Conservation (phyloP, 1,284 basidiomycete genomes). For the Sutorius eximius region DNA sequence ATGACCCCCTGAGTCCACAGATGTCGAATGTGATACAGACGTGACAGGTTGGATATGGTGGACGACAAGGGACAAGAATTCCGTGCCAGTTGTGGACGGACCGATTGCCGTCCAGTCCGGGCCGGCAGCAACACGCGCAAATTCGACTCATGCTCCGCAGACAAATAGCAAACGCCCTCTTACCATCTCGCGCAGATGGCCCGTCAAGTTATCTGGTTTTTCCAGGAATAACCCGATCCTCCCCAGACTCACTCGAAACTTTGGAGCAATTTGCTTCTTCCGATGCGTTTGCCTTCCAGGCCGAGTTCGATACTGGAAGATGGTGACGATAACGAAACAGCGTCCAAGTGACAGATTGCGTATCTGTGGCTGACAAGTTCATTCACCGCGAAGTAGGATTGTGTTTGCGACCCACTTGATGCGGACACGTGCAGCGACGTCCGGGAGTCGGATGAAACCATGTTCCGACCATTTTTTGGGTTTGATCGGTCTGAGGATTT, state of each 20-base stretch:
- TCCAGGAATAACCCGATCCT: not conserved
- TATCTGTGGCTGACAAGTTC: not conserved
- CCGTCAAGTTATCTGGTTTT: not conserved
- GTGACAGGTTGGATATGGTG: conserved; percentile 1
- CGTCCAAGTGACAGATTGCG: not conserved
- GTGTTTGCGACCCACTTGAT: not conserved
- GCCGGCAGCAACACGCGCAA: not conserved
- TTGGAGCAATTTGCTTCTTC: not conserved
- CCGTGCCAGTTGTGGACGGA: not conserved
- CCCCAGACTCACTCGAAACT: not conserved
- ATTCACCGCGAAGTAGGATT: not conserved
- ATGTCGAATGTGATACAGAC: not conserved
- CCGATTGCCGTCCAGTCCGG: conserved; percentile 3
- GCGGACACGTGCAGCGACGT: not conserved
- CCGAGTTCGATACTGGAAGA: not conserved
- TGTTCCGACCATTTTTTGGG: not conserved
- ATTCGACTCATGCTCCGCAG: not conserved
- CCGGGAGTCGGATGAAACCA: not conserved
- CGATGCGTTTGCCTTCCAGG: not conserved
- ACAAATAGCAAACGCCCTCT: not conserved
- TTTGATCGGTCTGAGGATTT: not conserved
- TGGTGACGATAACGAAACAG: not conserved
- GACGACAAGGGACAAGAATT: not conserved
- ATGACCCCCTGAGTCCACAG: not conserved
- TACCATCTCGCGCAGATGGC: not conserved